Conservation (phyloP, 2,329 filamentous ascomycete genomes). For the Capronia epimyces region DNA sequence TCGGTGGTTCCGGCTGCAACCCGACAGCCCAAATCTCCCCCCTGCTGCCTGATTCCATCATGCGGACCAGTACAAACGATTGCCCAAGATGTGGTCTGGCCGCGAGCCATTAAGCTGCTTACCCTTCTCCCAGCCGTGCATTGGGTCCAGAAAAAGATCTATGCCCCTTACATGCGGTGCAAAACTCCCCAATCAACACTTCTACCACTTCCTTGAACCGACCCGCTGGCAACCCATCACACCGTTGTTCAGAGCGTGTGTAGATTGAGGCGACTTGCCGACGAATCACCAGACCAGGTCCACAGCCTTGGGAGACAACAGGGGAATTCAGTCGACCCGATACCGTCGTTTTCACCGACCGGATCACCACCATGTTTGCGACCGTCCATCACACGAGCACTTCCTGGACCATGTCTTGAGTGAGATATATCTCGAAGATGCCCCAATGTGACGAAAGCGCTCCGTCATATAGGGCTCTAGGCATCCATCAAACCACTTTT, state of each 20-base stretch:
- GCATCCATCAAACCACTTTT: slow-evolving; percentile 14
- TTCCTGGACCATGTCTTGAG: not conserved
- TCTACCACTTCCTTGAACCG: not conserved
- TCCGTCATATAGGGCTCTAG: slow-evolving; percentile 9
- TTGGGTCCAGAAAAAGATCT: slow-evolving; percentile 12
- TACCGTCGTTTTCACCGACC: slow-evolving; percentile 1
- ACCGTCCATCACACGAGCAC: slow-evolving; percentile 3
- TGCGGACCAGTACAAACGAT: slow-evolving; percentile 14
- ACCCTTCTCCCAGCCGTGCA: slow-evolving; percentile 19
- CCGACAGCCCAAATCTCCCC: slow-evolving; percentile 20
- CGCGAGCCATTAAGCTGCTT: slow-evolving; percentile 9
- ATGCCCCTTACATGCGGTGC: slow-evolving; percentile 16
- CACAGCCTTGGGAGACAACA: slow-evolving; percentile 16
- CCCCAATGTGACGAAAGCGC: slow-evolving; percentile 9
- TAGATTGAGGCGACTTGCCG: not conserved
- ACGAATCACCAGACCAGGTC: slow-evolving; percentile 15
- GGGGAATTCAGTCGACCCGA: slow-evolving; percentile 10
- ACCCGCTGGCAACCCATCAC: slow-evolving; percentile 11
- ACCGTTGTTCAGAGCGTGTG: slow-evolving; percentile 10
- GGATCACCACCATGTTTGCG: slow-evolving; percentile 9
- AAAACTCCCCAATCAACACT: slow-evolving; percentile 16
- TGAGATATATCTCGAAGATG: slow-evolving; percentile 7
- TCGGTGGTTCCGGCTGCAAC: not conserved
- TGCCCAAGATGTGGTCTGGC: slow-evolving; percentile 10
- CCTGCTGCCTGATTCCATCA: slow-evolving; percentile 18